Evolutionary conservation across 2,329 filamentous ascomycete species (phyloP), one percentile per base, ranked within the genome.

Genomic region (Fusarium sp.): DNA sequence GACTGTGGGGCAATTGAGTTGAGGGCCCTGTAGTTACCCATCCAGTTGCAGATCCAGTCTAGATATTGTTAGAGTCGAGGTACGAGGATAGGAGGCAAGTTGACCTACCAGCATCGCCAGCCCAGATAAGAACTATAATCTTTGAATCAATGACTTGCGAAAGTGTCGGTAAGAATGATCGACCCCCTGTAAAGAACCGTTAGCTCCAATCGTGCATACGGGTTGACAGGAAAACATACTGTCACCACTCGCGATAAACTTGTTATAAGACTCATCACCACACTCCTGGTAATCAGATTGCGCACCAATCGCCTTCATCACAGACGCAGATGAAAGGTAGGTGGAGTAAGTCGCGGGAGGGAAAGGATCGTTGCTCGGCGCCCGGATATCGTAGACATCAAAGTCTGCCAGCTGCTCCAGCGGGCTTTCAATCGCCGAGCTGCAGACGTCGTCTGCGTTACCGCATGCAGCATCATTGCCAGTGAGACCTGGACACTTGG

Each of bases 21-120:
- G 2, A 86, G 83, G 3, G 83, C 84, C 5, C 78, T 80, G 23
- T 86, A 81, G 37, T 82, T 84, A 9, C 88, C 88, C 37, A 86
- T 80, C 85, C 87, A 89, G 78, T 89, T 90, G 75, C 87, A 90
- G 52, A 89, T 88, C 80, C 84, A 89, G 73, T 90, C 88, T 76
- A n/a, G 2, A 28, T 3, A 9, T 9, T 21, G 16, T 43, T 30
- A 59, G n/a, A 5, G 10, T 19, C 11, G 10, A 67, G 28, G 18
- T 11, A 56, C 6, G 7, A 11, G 4, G 23, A 10, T 4, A 3
- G 16, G 8, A 2, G n/a, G 2, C 4, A 7, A 4, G 3, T 30
- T 5, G 12, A 71, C 76, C 71, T 67, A 81, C 81, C 81, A 5
- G 88, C 84, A 53, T 89, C 88, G 23, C 88, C 88, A 0, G 87